Evolutionary conservation across 495 filamentous ascomycete genomes (phyloP), one percentile per base, ranked within the genome.

Genomic region (Sordaria brevicollis): DNA sequence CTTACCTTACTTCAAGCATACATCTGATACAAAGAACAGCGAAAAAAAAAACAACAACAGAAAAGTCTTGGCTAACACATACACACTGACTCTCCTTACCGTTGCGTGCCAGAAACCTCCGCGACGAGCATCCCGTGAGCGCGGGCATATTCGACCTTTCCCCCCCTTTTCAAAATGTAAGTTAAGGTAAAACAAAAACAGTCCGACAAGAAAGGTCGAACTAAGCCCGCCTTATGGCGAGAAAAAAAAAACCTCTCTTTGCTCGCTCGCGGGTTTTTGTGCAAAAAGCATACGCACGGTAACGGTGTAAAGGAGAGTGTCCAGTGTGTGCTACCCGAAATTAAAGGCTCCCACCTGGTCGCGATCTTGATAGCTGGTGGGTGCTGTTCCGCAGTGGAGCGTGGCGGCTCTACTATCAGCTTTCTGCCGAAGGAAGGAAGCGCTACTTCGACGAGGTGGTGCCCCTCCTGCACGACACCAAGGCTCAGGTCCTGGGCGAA

Each of bases 401-500:
- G 82, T 92, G 90, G 89, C 81, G 86, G 70, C 83, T 93, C 66
- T 84, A 86, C 78, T 93, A 89, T 82, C 85, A 88, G 76, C 87
- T 92, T 69, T 88, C 89, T 19, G 73, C 81, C 29, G 91, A 93
- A 80, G 91, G 90, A 68, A 85, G 82, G 74, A 83, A 81, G 72
- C 89, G 92, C 70, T 92, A 91, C 83, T 92, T 90, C 80, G 79
- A 82, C 67, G 92, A 94, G 78, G 91, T 94, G 78, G 75, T 93
- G 36, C 91, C 92, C 65, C 81, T 92, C 31, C 84, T 94, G 68
- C 89, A 93, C 80, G 81, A 90, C 70, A 89, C 89, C 74, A 93
- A 93, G 80, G 80, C 81, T 65, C 82, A 84, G 67, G 80, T 88
- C 54, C 84, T 94, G 73, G 89, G 88, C 38, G 83, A 85, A 36